Percentiles rank a stretch among this genome's conserved stretches.
phyloP scores from a whole-genome alignment of 306 rosid species.

The Vicia faba region DNA sequence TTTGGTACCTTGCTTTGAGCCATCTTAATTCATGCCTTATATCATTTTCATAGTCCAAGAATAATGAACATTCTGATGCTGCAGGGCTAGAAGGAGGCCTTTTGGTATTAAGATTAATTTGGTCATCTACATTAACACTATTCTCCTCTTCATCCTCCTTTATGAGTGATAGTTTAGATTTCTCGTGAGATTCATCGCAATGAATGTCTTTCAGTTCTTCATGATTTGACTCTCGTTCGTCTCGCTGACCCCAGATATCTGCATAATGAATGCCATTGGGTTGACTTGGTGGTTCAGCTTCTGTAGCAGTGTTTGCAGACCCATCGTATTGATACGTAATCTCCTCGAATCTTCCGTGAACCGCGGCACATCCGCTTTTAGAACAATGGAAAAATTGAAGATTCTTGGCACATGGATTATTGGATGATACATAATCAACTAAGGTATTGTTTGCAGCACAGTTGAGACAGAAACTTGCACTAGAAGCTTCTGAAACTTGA shows the following conservation, averaged over 20 bases:
- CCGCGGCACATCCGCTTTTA: slow-evolving; percentile 66
- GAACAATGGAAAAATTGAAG: slow-evolving; percentile 80
- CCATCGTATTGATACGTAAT: slow-evolving; percentile 88
- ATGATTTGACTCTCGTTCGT: slow-evolving; percentile 50
- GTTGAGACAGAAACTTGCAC: slow-evolving; percentile 51
- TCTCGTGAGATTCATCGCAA: slow-evolving; percentile 44
- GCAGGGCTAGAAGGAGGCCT: slow-evolving; percentile 40
- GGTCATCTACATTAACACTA: slow-evolving; percentile 44
- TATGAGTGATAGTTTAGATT: slow-evolving; percentile 40
- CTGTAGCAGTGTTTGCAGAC: slow-evolving; percentile 50
- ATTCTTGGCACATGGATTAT: slow-evolving; percentile 53
- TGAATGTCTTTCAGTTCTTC: slow-evolving; percentile 52
- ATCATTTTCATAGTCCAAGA: slow-evolving; percentile 68
- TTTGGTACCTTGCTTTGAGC: slow-evolving; percentile 96
- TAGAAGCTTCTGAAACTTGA: slow-evolving; percentile 50
- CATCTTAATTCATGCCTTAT: slow-evolving; percentile 95
- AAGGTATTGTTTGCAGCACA: slow-evolving; percentile 60
- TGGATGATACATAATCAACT: slow-evolving; percentile 59
- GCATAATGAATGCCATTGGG: slow-evolving; percentile 54
- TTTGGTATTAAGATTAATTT: slow-evolving; percentile 40
- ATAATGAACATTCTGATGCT: slow-evolving; percentile 31
- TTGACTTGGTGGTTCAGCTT: slow-evolving; percentile 54
- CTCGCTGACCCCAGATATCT: slow-evolving; percentile 85
- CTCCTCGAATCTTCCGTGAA: slow-evolving; percentile 94
- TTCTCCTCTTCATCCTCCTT: slow-evolving; percentile 53